Percentiles rank a stretch among this genome's conserved stretches.
Evolutionary conservation across 331 rosid genomes (phyloP).

Genomic region (Malus hybrid): DNA sequence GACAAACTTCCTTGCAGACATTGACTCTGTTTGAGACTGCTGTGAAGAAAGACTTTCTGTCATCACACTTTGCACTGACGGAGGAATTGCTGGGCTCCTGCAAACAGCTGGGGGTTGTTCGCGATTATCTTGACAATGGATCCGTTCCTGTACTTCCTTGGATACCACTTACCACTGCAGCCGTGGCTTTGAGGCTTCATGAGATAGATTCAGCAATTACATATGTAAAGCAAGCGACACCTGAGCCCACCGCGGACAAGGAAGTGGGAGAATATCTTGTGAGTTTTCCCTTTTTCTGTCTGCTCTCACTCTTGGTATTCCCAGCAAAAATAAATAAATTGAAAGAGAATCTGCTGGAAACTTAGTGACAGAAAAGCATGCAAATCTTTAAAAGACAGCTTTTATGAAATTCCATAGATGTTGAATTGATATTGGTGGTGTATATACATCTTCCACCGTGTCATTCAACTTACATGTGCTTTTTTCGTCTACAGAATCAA

Average conservation of each 20-base stretch:
- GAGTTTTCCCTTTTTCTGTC: slow-evolving; percentile 24
- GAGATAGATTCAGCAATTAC: slow-evolving; percentile 75
- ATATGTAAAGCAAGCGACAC: slow-evolving; percentile 44
- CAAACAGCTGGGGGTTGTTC: slow-evolving; percentile 29
- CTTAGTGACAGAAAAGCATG: not conserved
- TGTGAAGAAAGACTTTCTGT: slow-evolving; percentile 59
- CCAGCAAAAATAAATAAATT: no score
- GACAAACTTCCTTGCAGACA: slow-evolving; percentile 39
- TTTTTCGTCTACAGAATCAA: slow-evolving; percentile 44
- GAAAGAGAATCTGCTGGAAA: not conserved
- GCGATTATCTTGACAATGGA: slow-evolving; percentile 34
- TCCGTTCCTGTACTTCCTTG: slow-evolving; percentile 74
- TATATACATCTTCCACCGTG: not conserved
- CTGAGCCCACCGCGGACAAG: slow-evolving; percentile 45
- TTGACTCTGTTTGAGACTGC: slow-evolving; percentile 68
- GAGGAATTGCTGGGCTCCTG: slow-evolving; percentile 57
- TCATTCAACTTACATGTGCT: not conserved
- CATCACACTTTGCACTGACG: slow-evolving; percentile 60
- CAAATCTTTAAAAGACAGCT: not conserved
- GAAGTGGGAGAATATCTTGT: slow-evolving; percentile 46
- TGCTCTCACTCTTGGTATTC: no score
- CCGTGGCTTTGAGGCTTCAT: slow-evolving; percentile 73
- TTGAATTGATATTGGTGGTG: not conserved
- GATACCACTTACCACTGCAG: slow-evolving; percentile 85
- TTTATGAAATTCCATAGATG: not conserved